A percentile compares a stretch with the other conserved stretches of the same genome.
phyloP scores from a whole-genome alignment of 139 green algal genomes.

The Chlorella sp. region DNA sequence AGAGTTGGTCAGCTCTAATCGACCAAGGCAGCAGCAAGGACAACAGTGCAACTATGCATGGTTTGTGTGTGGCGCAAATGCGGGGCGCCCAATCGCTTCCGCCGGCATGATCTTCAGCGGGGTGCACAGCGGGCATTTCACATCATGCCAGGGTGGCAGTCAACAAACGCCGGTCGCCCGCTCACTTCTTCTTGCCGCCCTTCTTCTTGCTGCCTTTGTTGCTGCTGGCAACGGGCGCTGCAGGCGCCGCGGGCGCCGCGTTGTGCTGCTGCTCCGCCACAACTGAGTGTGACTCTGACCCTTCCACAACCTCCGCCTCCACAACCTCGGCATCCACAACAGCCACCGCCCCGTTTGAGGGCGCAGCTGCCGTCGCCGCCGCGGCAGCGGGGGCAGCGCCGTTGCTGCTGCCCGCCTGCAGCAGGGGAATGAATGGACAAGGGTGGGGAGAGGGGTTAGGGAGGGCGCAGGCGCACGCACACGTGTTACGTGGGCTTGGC shows the following conservation, averaged over 20 bases:
- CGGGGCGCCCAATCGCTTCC: too few relatives aligned
- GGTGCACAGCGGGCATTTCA: not conserved
- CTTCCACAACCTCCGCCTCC: not conserved
- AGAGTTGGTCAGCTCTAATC: too few relatives aligned
- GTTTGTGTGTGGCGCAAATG: not conserved
- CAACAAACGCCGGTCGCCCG: not conserved
- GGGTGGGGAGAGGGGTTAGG: not conserved
- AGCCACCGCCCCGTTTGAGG: not conserved
- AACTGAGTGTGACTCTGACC: not conserved
- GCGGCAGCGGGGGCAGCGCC: not conserved
- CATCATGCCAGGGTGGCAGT: not conserved
- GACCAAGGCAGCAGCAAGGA: not conserved
- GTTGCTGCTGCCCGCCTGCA: slow-evolving; percentile 23
- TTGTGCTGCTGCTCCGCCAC: not conserved
- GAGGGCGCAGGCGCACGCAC: not conserved
- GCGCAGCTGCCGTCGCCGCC: not conserved
- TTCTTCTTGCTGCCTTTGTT: slow-evolving; percentile 33
- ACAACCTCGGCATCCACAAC: slow-evolving; percentile 6
- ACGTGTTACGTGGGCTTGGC: not conserved
- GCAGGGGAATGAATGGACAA: not conserved
- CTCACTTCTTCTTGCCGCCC: slow-evolving; percentile 14
- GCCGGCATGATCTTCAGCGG: not conserved
- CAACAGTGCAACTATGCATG: not conserved
- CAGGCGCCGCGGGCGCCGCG: not conserved
- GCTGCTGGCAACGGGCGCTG: not conserved